Evolutionary conservation across 2,329 filamentous ascomycete genomes (phyloP), one percentile per base, ranked within the genome.

Genomic region (Monilinia fructicola): DNA sequence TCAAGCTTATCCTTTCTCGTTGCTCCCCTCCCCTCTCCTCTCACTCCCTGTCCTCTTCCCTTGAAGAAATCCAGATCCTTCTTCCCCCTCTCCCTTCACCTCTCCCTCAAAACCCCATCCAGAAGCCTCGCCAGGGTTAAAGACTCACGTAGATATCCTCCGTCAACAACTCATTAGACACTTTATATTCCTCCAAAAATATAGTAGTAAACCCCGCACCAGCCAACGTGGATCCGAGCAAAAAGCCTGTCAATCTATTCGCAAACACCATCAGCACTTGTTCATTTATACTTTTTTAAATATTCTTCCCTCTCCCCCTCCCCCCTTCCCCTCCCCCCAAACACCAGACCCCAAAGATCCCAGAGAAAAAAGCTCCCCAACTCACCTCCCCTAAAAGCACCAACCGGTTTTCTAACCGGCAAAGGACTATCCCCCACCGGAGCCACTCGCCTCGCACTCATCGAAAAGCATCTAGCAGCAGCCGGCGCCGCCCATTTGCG

Each of bases 101-200:
- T 7, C n/a, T 53, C 46, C 38, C 23, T 21, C n/a, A 4, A 12
- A 21, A 40, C 28, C 62, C 28, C 21, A 50, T 14, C 4, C 58
- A 11, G 38, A 64, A 18, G 1, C 18, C 38, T 40, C 38, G 11
- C 10, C 21, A n/a, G 16, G 3, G 16, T 4, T 2, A 31, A 16
- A 71, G 73, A 89, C 92, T 79, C 85, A 97, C 94, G 80, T 94
- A 94, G 78, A 98, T 97, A 80, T 98, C 94, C 80, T 97, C 93
- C 69, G 90, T 94, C 79, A 98, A 82, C 76, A 97, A 85, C 80
- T 96, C 91, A 81, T 97, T 98, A 73, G 92, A 91, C 54, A 93
- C 84, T 81, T 93, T 92, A 83, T 97, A 98, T 79, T 98, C 93
- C 77, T 94, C 88, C 74, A 98, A 81, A 81, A 72, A 97, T 86